Evolutionary conservation across 1,139 yeast genomes (phyloP), one percentile per base, ranked within the genome.

Genomic region (Magnusiomyces starmeri): DNA sequence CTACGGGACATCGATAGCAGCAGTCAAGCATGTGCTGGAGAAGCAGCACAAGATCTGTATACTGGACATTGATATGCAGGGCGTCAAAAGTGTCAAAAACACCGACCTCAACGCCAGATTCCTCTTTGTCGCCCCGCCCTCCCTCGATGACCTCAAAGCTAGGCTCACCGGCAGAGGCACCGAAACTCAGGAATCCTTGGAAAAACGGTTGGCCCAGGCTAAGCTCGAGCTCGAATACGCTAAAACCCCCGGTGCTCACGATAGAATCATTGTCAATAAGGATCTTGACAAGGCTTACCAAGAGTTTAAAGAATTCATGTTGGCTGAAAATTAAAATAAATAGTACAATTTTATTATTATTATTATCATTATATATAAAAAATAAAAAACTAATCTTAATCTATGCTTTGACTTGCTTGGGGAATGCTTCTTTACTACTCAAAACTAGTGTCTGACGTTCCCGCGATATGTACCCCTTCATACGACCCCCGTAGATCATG

Each of bases 11-110:
- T 76, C 96, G 47, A 75, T 87, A 61, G 83, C 81, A 64, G 83
- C 96, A 29, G 97, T 92, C 53, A 78, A 85, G 63, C 85, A 83
- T 57, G 92, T 86, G 49, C 71, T 83, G 47, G 70, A 70, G 37
- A 66, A 69, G 51, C 76, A 74, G 52, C 75, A 75, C 57, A 73
- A 73, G 54, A 83, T 82, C 51, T 92, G 98, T 73, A 82, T 92
- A 59, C 77, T 92, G 66, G 99, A 92, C 70, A 92, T 92, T 61
- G 99, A 92, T 77, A 89, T 90, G 96, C 97, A 94, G 73, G 99
- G 99, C 58, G 98, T 92, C 62, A 83, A 85, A 73, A 77, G 88
- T 16, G 96, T 92, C 60, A 94, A 94, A 73, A 72, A 77, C 51
- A 82, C 96, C 18, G 80, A 81, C 60, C 76, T 92, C 63, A 80